Evolutionary conservation across 768 basidiomycete species (phyloP).

Genomic region (Kwoniella bestiolae): DNA sequence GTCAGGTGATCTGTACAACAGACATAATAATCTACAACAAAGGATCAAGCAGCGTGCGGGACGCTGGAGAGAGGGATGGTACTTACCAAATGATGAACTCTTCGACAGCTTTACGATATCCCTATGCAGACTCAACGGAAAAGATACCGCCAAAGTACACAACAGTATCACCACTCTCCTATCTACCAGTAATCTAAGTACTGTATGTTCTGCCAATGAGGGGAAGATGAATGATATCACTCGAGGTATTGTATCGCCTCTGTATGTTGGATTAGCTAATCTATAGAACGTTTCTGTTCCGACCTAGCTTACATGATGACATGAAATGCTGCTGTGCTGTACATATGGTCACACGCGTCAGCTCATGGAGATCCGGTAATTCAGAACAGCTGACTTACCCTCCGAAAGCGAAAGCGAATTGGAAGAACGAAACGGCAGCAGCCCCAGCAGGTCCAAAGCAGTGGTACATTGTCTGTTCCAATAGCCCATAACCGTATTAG

Average conservation of each 20-base stretch:
- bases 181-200: constrained; percentile 77
- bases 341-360: too few species aligned
- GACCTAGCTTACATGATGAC: constrained; percentile 73
- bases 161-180: constrained; percentile 87
- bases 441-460: constrained; percentile 92
- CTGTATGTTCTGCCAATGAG: constrained; percentile 65
- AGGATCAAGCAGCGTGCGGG: background rate
- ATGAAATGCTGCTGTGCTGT: constrained; percentile 92
- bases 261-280: background rate
- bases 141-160: constrained; percentile 85
- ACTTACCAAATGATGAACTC: constrained; percentile 84
- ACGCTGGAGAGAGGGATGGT: background rate
- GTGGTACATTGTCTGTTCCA: constrained; percentile 73
- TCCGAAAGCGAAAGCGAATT: constrained; percentile 96
- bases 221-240: constrained; percentile 89
- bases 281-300: background rate
- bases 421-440: constrained; percentile 93
- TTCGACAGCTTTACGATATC: constrained; percentile 97
- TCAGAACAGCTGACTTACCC: constrained; percentile 58
- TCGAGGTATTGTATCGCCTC: constrained; percentile 93
- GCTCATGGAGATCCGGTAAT: too few species aligned
- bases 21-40: constrained; percentile 57
- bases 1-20: background rate
- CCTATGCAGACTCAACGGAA: constrained; percentile 91
- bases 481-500: background rate